These are phyloP conservation scores for Botryotinia calthae DNA, from an alignment of 2,329 filamentous ascomycete genomes.

Conservation along the genomic window DNA sequence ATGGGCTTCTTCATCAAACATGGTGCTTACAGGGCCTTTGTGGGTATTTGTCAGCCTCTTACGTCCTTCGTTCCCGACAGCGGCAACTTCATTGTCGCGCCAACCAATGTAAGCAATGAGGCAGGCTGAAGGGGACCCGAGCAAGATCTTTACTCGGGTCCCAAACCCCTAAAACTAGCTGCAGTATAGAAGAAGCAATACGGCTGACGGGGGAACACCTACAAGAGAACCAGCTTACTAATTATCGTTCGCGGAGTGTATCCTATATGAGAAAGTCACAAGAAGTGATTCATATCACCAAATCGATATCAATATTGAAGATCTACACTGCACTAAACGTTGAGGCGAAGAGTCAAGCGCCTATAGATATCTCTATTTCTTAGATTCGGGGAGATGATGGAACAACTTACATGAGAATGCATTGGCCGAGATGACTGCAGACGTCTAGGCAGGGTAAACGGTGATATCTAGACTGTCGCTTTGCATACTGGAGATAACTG, in stretches of 20 bases:
- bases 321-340: neutral
- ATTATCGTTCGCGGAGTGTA: neutral
- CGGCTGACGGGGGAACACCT: neutral
- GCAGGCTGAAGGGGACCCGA: slow-evolving; percentile 11
- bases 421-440: slow-evolving; percentile 1
- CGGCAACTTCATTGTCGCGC: slow-evolving; percentile 2
- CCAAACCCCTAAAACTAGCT: neutral
- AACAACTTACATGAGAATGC: neutral
- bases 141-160: neutral
- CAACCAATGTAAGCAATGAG: slow-evolving; percentile 11
- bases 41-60: neutral
- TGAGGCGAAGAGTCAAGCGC: neutral
- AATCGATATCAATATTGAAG: neutral
- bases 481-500: neutral
- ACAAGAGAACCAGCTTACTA: neutral
- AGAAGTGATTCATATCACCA: neutral
- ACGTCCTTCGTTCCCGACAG: neutral
- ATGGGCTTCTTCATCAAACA: neutral
- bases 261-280: neutral
- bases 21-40: neutral
- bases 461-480: neutral
- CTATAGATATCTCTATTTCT: neutral
- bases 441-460: neutral
- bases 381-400: neutral
- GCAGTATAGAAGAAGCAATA: neutral